Percentiles rank a stretch among this genome's conserved stretches.
phyloP scores from a whole-genome alignment of 176 grass and related monocot species.

The Eremochloa ophiuroides region DNA sequence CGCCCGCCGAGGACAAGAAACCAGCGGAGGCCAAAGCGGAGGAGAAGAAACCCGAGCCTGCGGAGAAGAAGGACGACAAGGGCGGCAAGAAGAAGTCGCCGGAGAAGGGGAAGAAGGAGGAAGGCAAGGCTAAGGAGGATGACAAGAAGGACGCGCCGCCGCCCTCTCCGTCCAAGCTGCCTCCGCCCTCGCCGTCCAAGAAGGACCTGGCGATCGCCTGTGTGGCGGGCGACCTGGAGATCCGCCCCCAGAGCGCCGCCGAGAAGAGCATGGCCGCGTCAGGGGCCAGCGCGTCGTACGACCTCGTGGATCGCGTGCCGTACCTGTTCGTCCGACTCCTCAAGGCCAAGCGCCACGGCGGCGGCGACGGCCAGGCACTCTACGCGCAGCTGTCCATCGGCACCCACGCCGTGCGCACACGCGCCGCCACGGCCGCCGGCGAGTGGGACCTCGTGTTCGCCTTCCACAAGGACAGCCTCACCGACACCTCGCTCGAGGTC shows the following conservation, averaged over 20 bases:
- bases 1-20: slow-evolving; percentile 49
- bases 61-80: slow-evolving; percentile 39
- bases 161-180: slow-evolving; percentile 30
- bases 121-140: slow-evolving; percentile 41
- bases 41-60: slow-evolving; percentile 41
- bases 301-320: slow-evolving; percentile 76
- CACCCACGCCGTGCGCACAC: slow-evolving; percentile 68
- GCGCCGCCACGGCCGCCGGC: slow-evolving; percentile 18
- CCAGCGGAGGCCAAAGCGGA: slow-evolving; percentile 36
- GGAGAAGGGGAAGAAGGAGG: slow-evolving; percentile 56
- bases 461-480: slow-evolving; percentile 88
- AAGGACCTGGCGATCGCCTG: slow-evolving; percentile 38
- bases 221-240: slow-evolving; percentile 66
- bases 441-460: slow-evolving; percentile 99
- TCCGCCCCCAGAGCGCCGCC: slow-evolving; percentile 41
- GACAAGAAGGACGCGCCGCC: slow-evolving; percentile 31
- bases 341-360: slow-evolving; percentile 64
- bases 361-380: slow-evolving; percentile 18
- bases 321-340: slow-evolving; percentile 97
- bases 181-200: slow-evolving; percentile 54
- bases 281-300: slow-evolving; percentile 44
- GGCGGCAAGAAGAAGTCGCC: slow-evolving; percentile 45
- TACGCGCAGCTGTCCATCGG: slow-evolving; percentile 77
- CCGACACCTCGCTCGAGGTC: slow-evolving; percentile 70
- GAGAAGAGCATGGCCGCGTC: slow-evolving; percentile 47